A percentile compares a stretch with the other conserved stretches of the same genome.
phyloP scores from a whole-genome alignment of 345 rosid genomes.

The Eucalyptus erythrocorys region DNA sequence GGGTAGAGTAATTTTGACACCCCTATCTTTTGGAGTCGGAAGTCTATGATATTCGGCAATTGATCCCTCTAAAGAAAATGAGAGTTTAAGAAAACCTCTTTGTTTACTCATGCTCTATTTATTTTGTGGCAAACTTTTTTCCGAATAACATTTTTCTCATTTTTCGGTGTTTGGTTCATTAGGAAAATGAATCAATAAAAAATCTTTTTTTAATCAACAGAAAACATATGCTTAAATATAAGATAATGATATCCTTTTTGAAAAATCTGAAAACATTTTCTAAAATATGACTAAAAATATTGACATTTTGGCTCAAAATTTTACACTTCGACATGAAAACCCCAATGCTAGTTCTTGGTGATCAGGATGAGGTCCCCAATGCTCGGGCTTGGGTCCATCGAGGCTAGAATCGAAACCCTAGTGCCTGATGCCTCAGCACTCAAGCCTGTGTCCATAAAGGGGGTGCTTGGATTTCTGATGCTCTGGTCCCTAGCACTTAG shows the following conservation, averaged over 20 bases:
- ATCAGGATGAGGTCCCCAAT: neutral
- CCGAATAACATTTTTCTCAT: neutral
- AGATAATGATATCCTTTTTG: neutral
- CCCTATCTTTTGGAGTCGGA: neutral
- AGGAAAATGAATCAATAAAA: neutral
- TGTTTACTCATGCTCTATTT: neutral
- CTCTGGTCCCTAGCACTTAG: neutral
- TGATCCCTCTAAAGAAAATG: neutral
- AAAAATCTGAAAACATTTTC: too few relatives aligned
- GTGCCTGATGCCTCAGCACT: neutral
- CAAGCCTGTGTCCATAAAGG: neutral
- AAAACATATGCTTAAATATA: neutral
- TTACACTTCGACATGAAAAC: too few relatives aligned
- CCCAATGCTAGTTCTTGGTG: neutral
- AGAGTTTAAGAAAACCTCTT: neutral
- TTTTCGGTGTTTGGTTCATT: neutral
- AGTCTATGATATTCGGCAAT: neutral
- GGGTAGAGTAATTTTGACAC: too few relatives aligned
- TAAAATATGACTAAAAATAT: neutral
- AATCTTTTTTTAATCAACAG: neutral
- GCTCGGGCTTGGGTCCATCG: neutral
- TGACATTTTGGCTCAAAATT: neutral
- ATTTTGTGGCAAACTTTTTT: neutral
- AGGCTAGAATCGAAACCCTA: neutral
- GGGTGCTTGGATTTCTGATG: neutral